phyloP scores from a whole-genome alignment of 352 stramenopile species.

The Globisporangium cylindrosporum region DNA sequence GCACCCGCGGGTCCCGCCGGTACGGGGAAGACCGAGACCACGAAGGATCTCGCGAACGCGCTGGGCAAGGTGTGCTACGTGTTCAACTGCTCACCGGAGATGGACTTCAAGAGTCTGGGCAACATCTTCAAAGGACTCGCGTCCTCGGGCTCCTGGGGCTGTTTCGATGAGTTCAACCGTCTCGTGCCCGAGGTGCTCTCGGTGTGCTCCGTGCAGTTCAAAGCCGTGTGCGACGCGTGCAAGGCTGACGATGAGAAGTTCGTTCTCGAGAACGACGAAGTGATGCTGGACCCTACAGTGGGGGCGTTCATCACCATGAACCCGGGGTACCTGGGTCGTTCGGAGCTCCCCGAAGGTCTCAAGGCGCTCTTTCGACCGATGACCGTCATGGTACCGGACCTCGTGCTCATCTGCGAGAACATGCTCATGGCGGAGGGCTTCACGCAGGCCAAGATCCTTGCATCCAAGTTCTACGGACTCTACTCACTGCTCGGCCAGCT shows the following conservation, averaged over 20 bases:
- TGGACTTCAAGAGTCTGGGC: slow-evolving; percentile 95
- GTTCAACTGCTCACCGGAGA: slow-evolving; percentile 96
- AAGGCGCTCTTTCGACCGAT: slow-evolving; percentile 96
- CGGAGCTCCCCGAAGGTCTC: slow-evolving; percentile 92
- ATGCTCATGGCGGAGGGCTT: slow-evolving; percentile 97
- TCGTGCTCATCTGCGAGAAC: slow-evolving; percentile 96
- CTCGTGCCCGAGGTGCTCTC: slow-evolving; percentile 93
- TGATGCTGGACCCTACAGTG: slow-evolving; percentile 90
- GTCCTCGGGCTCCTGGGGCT: slow-evolving; percentile 93
- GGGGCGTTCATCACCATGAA: slow-evolving; percentile 98
- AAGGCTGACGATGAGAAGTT: slow-evolving; percentile 93
- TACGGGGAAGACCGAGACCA: slow-evolving; percentile 95
- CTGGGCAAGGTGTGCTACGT: slow-evolving; percentile 95
- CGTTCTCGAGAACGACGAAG: slow-evolving; percentile 93
- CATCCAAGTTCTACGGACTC: slow-evolving; percentile 95
- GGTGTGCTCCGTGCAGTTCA: slow-evolving; percentile 95
- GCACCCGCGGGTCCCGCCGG: slow-evolving; percentile 80
- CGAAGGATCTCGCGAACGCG: slow-evolving; percentile 93
- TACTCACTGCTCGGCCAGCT: slow-evolving; percentile 93
- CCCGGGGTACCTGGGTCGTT: slow-evolving; percentile 93
- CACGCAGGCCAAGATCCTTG: slow-evolving; percentile 92
- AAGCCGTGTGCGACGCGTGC: slow-evolving; percentile 93
- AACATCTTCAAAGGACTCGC: slow-evolving; percentile 97
- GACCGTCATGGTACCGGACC: slow-evolving; percentile 96
- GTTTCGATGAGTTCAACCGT: slow-evolving; percentile 97